Conservation (phyloP, 306 rosid genomes). For the Pterocarpus santalinus region DNA sequence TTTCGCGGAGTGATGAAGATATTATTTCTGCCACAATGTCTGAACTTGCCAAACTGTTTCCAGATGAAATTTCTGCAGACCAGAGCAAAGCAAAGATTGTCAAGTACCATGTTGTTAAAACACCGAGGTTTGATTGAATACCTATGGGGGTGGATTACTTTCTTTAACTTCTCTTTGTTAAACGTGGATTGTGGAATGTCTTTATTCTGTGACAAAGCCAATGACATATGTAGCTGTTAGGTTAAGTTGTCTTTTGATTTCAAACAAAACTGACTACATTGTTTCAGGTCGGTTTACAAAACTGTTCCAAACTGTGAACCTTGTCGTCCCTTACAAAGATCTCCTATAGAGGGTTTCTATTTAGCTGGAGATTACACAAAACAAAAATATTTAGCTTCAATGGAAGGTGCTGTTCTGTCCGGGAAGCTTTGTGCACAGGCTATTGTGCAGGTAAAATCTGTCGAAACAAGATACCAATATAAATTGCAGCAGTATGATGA, state of each 20-base stretch:
- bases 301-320: slow-evolving; percentile 91
- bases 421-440: slow-evolving; percentile 99
- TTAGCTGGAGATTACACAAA: slow-evolving; percentile 97
- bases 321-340: slow-evolving; percentile 91
- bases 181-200: slow-evolving; percentile 20
- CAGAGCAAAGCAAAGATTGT: slow-evolving; percentile 95
- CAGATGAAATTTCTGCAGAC: slow-evolving; percentile 91
- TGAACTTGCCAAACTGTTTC: slow-evolving; percentile 95
- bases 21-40: slow-evolving; percentile 92
- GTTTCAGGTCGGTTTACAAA: slow-evolving; percentile 90
- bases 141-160: slow-evolving; percentile 28
- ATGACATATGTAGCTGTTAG: slow-evolving; percentile 2
- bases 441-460: slow-evolving; percentile 81
- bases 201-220: slow-evolving; percentile 9
- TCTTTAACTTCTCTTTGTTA: slow-evolving; percentile 15
- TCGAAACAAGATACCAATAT: slow-evolving; percentile 1
- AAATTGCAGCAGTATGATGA: slow-evolving; percentile 27
- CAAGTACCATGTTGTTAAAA: slow-evolving; percentile 93
- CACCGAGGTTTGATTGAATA: slow-evolving; percentile 78
- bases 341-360: slow-evolving; percentile 94
- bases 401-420: slow-evolving; percentile 99
- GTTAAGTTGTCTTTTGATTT: slow-evolving; percentile 36
- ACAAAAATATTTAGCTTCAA: slow-evolving; percentile 96
- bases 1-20: slow-evolving; percentile 83
- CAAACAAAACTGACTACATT: slow-evolving; percentile 16